Evolutionary conservation across 2,329 filamentous ascomycete genomes (phyloP), one percentile per base, ranked within the genome.

Genomic region (Fusarium chuoi): DNA sequence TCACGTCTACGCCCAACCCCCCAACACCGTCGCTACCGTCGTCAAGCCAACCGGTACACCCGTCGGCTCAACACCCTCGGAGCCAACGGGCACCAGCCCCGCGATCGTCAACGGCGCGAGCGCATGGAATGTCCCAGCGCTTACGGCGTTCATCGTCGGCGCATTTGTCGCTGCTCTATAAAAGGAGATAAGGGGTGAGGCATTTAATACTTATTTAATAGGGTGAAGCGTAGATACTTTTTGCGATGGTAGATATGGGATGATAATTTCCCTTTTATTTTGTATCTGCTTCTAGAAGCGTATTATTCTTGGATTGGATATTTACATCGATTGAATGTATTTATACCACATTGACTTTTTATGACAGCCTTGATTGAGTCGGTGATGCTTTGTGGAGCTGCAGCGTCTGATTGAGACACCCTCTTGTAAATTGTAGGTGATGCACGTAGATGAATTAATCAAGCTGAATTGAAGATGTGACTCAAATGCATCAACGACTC

Each of bases 121-220:
- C 7, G 59, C 55, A 7, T 75, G 72, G 72, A 67, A 73, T 13
- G 49, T 59, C 8, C 72, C 72, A 8, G 65, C 54, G 22, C 22
- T 73, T 20, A 22, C 73, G 11, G 72, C 72, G 6, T 65, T 63
- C 17, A 49, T 60, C 3, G 20, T 62, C 0, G 72, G 72, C 30
- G 72, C 69, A 24, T 45, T 75, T 28, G 38, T 73, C 5, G 72
- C 69, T 17, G 65, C 56, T 52, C 57, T 75, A 48, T 75, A 61
- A 55, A 52, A n/a, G 22, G 49, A 36, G 20, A 52, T 33, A 57
- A 46, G 48, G n/a, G 18, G 59, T 58, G 45, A 48, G 68, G 41
- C 62, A 62, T 58, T 56, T 61, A 66, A 64, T 74, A 71, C 56
- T 59, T 54, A 71, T 62, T 67, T 67, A 67, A 70, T 39, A 17